These are phyloP conservation scores for Claviceps pusilla DNA, from an alignment of 2,329 filamentous ascomycete genomes.

Conservation along the genomic window DNA sequence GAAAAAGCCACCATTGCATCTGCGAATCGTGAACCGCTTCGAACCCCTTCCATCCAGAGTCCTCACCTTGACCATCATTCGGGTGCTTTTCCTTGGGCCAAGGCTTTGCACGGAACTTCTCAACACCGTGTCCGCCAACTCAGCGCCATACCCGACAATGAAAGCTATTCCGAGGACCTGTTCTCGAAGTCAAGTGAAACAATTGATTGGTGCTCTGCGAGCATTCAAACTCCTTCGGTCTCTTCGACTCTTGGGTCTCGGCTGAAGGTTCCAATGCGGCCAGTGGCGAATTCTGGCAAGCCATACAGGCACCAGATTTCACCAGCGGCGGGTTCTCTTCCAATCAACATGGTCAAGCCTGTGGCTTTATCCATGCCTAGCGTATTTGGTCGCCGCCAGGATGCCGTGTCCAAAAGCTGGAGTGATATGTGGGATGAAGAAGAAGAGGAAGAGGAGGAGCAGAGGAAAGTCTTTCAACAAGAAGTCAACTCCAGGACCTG, in stretches of 20 bases:
- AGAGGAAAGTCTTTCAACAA: conserved; percentile 36
- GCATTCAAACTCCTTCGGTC: conserved; percentile 63
- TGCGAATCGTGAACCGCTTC: conserved; percentile 84
- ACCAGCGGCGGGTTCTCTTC: conserved; percentile 52
- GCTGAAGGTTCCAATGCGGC: conserved; percentile 67
- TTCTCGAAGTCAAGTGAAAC: conserved; percentile 64
- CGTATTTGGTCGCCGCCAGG: conserved; percentile 63
- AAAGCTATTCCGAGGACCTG: conserved; percentile 69
- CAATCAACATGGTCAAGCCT: conserved; percentile 67
- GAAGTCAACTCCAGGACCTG: conserved; percentile 60
- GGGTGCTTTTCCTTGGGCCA: conserved; percentile 88
- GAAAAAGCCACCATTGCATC: conserved; percentile 65
- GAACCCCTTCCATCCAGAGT: conserved; percentile 87
- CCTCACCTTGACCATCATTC: conserved; percentile 51
- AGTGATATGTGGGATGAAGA: conserved; percentile 97
- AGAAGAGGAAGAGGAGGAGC: conserved; percentile 56
- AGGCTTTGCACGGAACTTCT: conserved; percentile 66
- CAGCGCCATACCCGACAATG: conserved; percentile 69
- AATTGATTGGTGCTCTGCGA: conserved; percentile 65
- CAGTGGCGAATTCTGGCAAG: conserved; percentile 41
- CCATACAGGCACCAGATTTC: conserved; percentile 30
- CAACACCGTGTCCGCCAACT: conserved; percentile 60
- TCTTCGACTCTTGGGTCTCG: conserved; percentile 75
- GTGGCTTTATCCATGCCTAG: conserved; percentile 57
- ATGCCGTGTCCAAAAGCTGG: conserved; percentile 93